Evolutionary conservation across 1,139 yeast genomes (phyloP).

Genomic region (Sugiyamaella sp.): DNA sequence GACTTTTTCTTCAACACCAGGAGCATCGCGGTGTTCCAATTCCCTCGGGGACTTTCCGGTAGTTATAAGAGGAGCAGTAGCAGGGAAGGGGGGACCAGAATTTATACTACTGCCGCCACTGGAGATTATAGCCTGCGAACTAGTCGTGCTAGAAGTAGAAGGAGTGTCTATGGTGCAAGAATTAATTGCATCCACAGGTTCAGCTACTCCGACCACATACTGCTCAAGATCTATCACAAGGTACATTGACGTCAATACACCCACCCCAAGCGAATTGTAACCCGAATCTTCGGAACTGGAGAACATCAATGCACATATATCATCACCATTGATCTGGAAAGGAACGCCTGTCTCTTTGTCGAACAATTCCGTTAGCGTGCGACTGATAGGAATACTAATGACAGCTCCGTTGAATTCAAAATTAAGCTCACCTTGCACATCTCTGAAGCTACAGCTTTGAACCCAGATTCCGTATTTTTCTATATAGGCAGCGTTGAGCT

Average conservation of each 20-base stretch:
- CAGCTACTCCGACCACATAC: constrained; percentile 56
- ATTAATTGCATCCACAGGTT: constrained; percentile 12
- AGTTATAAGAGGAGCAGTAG: too few relatives aligned
- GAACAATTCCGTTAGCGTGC: constrained; percentile 51
- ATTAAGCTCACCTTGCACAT: constrained; percentile 57
- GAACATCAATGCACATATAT: constrained; percentile 64
- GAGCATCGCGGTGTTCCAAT: too few relatives aligned
- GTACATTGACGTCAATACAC: constrained; percentile 60
- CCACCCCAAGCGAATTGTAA: constrained; percentile 61
- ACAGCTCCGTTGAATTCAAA: constrained; percentile 58
- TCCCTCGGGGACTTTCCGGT: too few relatives aligned
- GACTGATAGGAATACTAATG: constrained; percentile 56
- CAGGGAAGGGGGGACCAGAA: too few relatives aligned
- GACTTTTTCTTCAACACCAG: too few relatives aligned
- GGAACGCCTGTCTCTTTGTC: constrained; percentile 36
- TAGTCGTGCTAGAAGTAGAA: neutral
- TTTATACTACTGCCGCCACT: too few relatives aligned
- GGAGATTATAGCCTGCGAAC: neutral
- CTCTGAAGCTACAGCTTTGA: constrained; percentile 59
- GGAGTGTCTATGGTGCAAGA: constrained; percentile 5
- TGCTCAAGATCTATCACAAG: constrained; percentile 71
- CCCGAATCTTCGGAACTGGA: constrained; percentile 57
- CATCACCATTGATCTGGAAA: constrained; percentile 52
- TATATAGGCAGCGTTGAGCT: constrained; percentile 69
- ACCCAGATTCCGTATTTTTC: constrained; percentile 60